These are phyloP conservation scores for Lachancea kluyveri DNA, from an alignment of 805 yeast genomes.

Conservation along the genomic window DNA sequence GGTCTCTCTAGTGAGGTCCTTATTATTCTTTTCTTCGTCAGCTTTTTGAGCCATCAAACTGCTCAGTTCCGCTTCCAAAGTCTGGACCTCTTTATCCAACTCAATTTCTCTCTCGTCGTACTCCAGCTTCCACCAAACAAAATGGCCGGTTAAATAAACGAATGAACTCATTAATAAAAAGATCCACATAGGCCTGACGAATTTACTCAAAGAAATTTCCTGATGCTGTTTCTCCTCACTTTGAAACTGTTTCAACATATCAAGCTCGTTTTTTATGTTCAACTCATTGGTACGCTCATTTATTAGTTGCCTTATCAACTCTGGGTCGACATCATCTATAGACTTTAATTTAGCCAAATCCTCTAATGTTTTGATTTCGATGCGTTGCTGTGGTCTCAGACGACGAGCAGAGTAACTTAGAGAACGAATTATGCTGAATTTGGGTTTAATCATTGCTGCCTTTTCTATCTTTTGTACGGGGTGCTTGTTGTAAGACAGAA, in stretches of 20 bases:
- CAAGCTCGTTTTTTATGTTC: conserved; percentile 24
- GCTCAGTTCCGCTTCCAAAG: conserved; percentile 18
- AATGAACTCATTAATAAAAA: conserved; percentile 28
- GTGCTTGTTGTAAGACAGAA: no score
- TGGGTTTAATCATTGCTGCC: no score
- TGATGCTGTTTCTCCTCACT: conserved; percentile 15
- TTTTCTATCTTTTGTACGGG: no score
- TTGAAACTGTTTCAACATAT: conserved; percentile 20
- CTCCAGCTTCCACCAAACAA: conserved; percentile 27
- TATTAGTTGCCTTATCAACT: conserved; percentile 23
- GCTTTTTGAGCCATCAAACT: conserved; percentile 2
- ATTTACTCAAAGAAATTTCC: conserved; percentile 18
- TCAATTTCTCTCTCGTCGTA: conserved; percentile 23
- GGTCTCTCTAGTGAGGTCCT: conserved; percentile 1
- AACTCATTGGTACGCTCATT: conserved; percentile 27
- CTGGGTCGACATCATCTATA: conserved; percentile 30
- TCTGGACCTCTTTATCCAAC: conserved; percentile 12
- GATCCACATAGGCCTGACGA: conserved; percentile 27
- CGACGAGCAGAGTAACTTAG: conserved; percentile 1
- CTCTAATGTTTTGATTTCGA: conserved; percentile 22
- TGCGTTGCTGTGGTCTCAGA: conserved; percentile 1
- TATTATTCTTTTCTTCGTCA: background rate
- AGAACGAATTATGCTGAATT: no score
- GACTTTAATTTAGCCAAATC: conserved; percentile 27
- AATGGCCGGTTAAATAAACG: conserved; percentile 24